These are phyloP conservation scores for Colletotrichum navitas DNA, from an alignment of 2,329 filamentous ascomycete genomes.

Conservation along the genomic window DNA sequence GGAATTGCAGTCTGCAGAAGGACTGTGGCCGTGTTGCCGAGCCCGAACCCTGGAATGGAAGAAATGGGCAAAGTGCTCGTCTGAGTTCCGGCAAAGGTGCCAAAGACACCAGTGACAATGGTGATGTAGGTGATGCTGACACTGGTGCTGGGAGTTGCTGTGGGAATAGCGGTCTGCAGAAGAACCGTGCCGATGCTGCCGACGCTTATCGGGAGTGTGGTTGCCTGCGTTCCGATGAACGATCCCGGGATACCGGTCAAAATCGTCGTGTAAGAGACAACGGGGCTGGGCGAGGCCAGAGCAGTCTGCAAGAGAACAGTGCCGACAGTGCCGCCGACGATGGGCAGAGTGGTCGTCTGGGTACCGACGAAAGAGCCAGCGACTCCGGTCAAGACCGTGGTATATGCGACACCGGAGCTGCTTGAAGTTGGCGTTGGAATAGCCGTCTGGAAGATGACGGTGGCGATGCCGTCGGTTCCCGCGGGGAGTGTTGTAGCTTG, in stretches of 20 bases:
- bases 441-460: constrained; percentile 20
- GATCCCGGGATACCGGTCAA: constrained; percentile 20
- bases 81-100: constrained; percentile 13
- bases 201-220: background rate
- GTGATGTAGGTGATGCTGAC: constrained; percentile 13
- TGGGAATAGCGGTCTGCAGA: constrained; percentile 16
- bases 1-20: constrained; percentile 18
- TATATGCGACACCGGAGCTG: constrained; percentile 8
- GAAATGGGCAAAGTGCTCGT: constrained; percentile 6
- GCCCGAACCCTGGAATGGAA: background rate
- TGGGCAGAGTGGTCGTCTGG: constrained; percentile 12
- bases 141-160: background rate
- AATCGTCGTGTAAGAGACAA: background rate
- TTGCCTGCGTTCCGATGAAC: constrained; percentile 4
- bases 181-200: constrained; percentile 17
- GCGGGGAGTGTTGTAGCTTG: constrained; percentile 14
- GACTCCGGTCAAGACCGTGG: constrained; percentile 15
- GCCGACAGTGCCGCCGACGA: constrained; percentile 6
- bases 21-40: background rate
- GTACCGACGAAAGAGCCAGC: constrained; percentile 17
- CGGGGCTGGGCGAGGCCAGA: background rate
- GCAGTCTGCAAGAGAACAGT: constrained; percentile 29
- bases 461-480: constrained; percentile 6
- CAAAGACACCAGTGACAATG: constrained; percentile 18
- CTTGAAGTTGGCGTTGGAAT: constrained; percentile 11